These are phyloP conservation scores for Torulaspora gathmanii DNA, from an alignment of 805 yeast genomes.

Conservation along the genomic window DNA sequence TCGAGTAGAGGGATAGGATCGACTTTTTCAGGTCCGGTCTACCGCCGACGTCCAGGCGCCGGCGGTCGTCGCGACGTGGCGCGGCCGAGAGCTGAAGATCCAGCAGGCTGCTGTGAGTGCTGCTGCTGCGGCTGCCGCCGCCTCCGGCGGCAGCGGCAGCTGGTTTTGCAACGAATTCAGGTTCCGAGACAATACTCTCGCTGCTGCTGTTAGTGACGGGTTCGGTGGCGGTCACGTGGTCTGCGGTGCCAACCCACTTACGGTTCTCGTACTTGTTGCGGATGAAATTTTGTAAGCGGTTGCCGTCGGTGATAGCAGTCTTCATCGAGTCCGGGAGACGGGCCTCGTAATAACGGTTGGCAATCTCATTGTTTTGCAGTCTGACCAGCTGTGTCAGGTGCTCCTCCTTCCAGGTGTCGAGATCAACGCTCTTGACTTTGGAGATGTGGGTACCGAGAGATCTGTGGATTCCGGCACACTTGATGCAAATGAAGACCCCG, in stretches of 20 bases:
- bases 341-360: slow-evolving; percentile 81
- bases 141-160: neutral
- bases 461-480: slow-evolving; percentile 94
- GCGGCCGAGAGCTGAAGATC: slow-evolving; percentile 13
- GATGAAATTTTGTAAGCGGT: slow-evolving; percentile 83
- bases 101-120: slow-evolving; percentile 14
- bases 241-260: slow-evolving; percentile 60
- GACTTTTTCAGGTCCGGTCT: slow-evolving; percentile 91
- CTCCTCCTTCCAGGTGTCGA: slow-evolving; percentile 95
- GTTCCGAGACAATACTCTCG: slow-evolving; percentile 8
- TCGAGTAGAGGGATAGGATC: slow-evolving; percentile 79
- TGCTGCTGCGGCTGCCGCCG: slow-evolving; percentile 5
- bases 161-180: neutral
- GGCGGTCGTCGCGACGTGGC: slow-evolving; percentile 10
- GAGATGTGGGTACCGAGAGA: slow-evolving; percentile 94
- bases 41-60: slow-evolving; percentile 10
- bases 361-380: slow-evolving; percentile 74
- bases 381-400: slow-evolving; percentile 75
- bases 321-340: slow-evolving; percentile 39
- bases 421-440: slow-evolving; percentile 86
- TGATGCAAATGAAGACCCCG: slow-evolving; percentile 87
- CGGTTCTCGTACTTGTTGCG: slow-evolving; percentile 87
- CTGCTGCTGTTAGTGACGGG: slow-evolving; percentile 10
- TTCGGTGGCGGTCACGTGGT: slow-evolving; percentile 8
- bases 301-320: slow-evolving; percentile 69